Evolutionary conservation across 2,329 filamentous ascomycete genomes (phyloP), one percentile per base, ranked within the genome.

Genomic region (Tricladium varicosporioides): DNA sequence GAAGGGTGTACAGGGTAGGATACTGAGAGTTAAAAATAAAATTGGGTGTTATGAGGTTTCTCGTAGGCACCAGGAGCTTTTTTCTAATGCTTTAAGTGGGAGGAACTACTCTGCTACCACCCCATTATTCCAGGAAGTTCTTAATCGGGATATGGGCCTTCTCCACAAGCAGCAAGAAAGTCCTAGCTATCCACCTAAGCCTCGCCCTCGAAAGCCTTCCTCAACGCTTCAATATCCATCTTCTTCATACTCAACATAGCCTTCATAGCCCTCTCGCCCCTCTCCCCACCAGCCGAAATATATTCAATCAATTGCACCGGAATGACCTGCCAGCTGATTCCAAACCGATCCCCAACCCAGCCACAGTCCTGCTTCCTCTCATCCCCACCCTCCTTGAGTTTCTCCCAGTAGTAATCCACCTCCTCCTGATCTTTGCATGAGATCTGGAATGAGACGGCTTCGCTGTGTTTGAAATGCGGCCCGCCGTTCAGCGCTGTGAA

Each of bases 21-120:
- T 44, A 83, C 75, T 2, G 78, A 81, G 5, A 84, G 73, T 47
- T 77, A 69, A 68, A 82, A 81, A 77, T 70, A 68, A 81, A 80
- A 66, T 76, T 77, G 65, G 80, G 76, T 40, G 70, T 72, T 5
- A 60, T 2, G 75, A 75, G 54, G 75, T 68, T 57, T 71, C 58
- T 1, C 73, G 22, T 2, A 76, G 70, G 60, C 80, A 80, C 83
- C 78, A 15, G 83, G 73, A 63, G 76, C 75, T 36, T 65, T 53
- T 65, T 53, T 52, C 68, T 63, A n/a, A 60, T 53, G 13, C 61
- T 61, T 32, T 65, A 48, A 14, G 70, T 53, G 15, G 69, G 58
- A 10, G 27, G 13, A 16, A 68, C 61, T 32, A 68, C 65, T 68
- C 62, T 14, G 54, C 15, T 5, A 56, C 63, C 40, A 62, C 19